Evolutionary conservation across 2,329 filamentous ascomycete genomes (phyloP), one percentile per base, ranked within the genome.

Genomic region (Corinectria fuckeliana): DNA sequence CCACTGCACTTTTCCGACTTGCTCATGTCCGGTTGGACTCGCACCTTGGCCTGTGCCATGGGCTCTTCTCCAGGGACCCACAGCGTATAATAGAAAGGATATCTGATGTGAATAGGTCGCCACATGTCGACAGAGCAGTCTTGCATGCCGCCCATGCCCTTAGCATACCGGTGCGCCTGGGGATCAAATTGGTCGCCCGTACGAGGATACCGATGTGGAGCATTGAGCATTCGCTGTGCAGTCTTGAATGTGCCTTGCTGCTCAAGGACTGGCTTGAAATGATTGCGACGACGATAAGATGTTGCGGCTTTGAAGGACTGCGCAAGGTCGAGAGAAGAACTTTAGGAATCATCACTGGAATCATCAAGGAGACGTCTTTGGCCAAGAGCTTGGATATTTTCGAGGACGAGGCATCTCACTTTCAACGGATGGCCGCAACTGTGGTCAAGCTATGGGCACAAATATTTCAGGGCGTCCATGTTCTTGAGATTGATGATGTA

Each of bases 221-320:
- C 7, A 44, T 52, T 23, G 50, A 52, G 26, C 38, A 52, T 34
- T 52, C 50, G 0, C 14, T 52, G 8, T 52, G 50, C 18, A 52
- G 50, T n/a, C 18, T 52, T 5, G 50, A 52, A 20, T 42, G 50
- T 4, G 50, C 50, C 9, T 18, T 52, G 8, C 38, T 52, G 2
- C 39, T 52, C 1, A 52, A 52, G 14, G 10, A 32, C 5, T 52
- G 50, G 50, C 50, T 52, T 16, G 18, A 34, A 26, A 42, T 44
- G 26, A 52, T 52, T n/a, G 21, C 50, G 1, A 18, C 13, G 0
- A 30, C 20, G 5, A 18, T 28, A 1, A 18, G 16, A 8, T 39
- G 23, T 1, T 7, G 1, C 2, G 38, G 38, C 5, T 18, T 16
- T 8, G 38, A 42, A 25, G 50, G 18, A 2, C 14, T 52, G 10